Evolutionary conservation across 2,329 filamentous ascomycete species (phyloP), one percentile per base, ranked within the genome.

Genomic region (Capronia coronata): DNA sequence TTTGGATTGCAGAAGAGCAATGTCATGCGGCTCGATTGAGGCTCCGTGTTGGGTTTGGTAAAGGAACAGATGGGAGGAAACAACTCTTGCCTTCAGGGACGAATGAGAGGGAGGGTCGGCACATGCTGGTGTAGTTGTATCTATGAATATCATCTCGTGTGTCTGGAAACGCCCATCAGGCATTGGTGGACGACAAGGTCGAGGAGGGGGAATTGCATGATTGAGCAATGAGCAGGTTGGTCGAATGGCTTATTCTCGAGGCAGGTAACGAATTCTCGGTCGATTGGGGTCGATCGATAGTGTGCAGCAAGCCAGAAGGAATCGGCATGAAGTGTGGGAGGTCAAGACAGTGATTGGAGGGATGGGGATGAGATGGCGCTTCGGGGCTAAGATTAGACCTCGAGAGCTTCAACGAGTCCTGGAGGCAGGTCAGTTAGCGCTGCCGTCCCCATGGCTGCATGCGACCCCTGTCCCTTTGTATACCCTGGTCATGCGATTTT

Each of bases 281-380:
- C 49, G 41, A 51, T 54, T 54, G 48, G 50, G 13, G 54, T 51
- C 37, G 34, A 29, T 49, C 51, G 67, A 69, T n/a, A 76, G 76
- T 0, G 53, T 78, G 2, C 74, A 79, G 64, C 1, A 74, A 72
- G 43, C 68, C 74, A 48, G 75, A 79, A 61, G 77, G 69, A 68
- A 74, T 73, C 0, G 67, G 72, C 18, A 63, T 70, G 1, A 58
- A 71, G 8, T 75, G 71, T 29, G 54, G 51, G 35, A 49, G 48
- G 25, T 29, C 46, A 21, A 8, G n/a, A 13, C 16, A 29, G 4
- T 51, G 42, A 56, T 56, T 56, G 54, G 54, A 46, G 38, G 32
- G n/a, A 23, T 13, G 25, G 3, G 11, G 29, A 48, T 44, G 49
- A 43, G 48, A 41, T 43, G 52, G 55, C 55, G 55, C 46, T 51